Percentiles rank a stretch among this genome's conserved stretches.
Evolutionary conservation across 2,329 filamentous ascomycete species (phyloP).

Genomic region (Apiospora kogelbergensis): DNA sequence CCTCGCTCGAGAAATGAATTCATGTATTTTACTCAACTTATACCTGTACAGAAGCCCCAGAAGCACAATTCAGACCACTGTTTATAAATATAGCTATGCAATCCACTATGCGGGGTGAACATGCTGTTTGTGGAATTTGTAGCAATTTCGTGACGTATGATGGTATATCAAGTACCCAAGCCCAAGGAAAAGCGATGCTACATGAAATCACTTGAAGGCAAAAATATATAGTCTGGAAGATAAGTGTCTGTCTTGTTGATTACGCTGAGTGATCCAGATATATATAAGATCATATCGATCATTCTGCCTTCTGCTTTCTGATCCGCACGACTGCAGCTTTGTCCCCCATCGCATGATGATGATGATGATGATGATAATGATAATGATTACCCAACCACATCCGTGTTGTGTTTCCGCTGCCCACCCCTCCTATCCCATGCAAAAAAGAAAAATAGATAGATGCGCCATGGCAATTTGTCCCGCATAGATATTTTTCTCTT

Average conservation of each 20-base stretch:
- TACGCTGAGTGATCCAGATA: not conserved
- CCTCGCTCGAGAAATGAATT: not conserved
- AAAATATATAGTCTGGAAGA: not conserved
- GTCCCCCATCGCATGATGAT: not conserved
- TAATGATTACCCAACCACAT: not conserved
- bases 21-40: not conserved
- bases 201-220: not conserved
- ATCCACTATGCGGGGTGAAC: not conserved
- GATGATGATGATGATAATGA: not conserved
- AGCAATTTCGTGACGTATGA: too few species aligned
- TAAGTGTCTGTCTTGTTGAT: not conserved
- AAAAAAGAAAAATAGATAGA: not conserved
- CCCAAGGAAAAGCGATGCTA: not conserved
- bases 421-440: not conserved
- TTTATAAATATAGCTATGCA: not conserved
- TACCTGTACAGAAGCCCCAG: not conserved
- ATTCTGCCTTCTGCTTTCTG: not conserved
- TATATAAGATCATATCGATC: not conserved
- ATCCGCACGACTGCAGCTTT: not conserved
- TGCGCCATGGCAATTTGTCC: conserved; percentile 3
- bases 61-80: not conserved
- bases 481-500: not conserved
- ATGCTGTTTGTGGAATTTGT: too few species aligned
- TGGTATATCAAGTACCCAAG: too few species aligned
- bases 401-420: not conserved